Evolutionary conservation across 768 basidiomycete species (phyloP), one percentile per base, ranked within the genome.

Genomic region (Boletus insuetus): DNA sequence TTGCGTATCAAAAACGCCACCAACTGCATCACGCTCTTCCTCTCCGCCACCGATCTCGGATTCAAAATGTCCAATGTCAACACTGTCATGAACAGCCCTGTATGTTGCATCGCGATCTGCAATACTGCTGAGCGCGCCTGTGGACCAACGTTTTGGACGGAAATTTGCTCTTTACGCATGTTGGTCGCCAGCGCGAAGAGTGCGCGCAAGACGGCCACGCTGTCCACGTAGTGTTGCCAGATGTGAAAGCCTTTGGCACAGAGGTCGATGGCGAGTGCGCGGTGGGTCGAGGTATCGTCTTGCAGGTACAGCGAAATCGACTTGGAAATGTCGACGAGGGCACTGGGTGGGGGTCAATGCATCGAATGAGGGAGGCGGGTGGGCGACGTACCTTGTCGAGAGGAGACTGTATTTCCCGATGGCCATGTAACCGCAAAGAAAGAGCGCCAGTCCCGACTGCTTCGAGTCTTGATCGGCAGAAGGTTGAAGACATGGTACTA

Each of bases 201-300:
- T 1, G 87, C 81, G 6, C 96, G 86, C 17, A 98, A 75, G 51
- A 97, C 85, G 55, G 87, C 86, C 77, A 94, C 89, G 0, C 94
- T 84, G 61, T 98, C 94, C 54, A 94, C 80, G 61, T 94, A 94
- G 60, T 93, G 85, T 65, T 97, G 94, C 94, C 95, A 98, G 46
- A 95, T 84, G 43, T 87, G 82, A 67, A 98, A 98, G 0, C 96
- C 96, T 43, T 90, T 85, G 2, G 90, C 87, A 62, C 91, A 94
- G 11, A 98, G 77, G 64, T 98, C 96, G 58, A 97, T 86, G 0
- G 91, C 93, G 13, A 94, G 76, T 4, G 83, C 76, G 8, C 87
- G 77, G 67, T 90, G 82, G 2, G 76, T 76, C 0, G 85, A 84
- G 8, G 78, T 74, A 46, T 88, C 85, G 55, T 91, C 86, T 51